A percentile compares a stretch with the other conserved stretches of the same genome.
Evolutionary conservation across 345 rosid genomes (phyloP).

Genomic region (Lepidium africanum): DNA sequence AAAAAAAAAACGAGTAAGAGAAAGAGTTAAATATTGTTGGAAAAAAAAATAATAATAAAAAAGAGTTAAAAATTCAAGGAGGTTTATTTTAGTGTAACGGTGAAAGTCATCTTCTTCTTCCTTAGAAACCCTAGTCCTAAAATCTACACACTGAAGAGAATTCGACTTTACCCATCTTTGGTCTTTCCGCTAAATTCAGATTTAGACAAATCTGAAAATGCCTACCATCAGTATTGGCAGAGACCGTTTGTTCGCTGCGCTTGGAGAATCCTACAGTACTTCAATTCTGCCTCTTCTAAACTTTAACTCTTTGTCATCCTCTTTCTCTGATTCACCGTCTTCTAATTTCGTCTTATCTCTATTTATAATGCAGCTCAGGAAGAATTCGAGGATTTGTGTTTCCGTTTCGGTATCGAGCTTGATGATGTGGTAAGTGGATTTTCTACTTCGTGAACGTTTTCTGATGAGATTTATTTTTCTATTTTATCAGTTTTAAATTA

Average conservation of each 20-base stretch:
- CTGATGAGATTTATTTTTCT: background rate
- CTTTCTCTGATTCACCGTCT: background rate
- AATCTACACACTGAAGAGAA: background rate
- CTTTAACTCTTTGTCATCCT: background rate
- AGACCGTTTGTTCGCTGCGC: constrained; percentile 60
- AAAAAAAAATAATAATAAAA: no score
- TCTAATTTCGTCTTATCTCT: background rate
- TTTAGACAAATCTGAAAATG: constrained; percentile 29
- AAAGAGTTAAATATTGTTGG: no score
- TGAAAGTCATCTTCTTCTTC: background rate
- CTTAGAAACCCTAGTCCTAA: background rate
- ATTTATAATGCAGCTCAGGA: constrained; percentile 42
- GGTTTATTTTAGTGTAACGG: background rate
- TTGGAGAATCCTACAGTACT: constrained; percentile 65
- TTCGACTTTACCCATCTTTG: background rate
- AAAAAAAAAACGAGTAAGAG: no score
- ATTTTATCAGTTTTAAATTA: background rate
- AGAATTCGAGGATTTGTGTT: constrained; percentile 85
- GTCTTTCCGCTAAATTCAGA: background rate
- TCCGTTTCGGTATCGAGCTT: constrained; percentile 84
- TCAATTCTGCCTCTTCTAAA: background rate
- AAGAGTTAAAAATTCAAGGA: no score
- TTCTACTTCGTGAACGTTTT: background rate
- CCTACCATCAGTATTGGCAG: constrained; percentile 81
- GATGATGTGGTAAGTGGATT: constrained; percentile 74